Evolutionary conservation across 768 basidiomycete genomes (phyloP), one percentile per base, ranked within the genome.

Genomic region (Hydnomerulius pinastri): DNA sequence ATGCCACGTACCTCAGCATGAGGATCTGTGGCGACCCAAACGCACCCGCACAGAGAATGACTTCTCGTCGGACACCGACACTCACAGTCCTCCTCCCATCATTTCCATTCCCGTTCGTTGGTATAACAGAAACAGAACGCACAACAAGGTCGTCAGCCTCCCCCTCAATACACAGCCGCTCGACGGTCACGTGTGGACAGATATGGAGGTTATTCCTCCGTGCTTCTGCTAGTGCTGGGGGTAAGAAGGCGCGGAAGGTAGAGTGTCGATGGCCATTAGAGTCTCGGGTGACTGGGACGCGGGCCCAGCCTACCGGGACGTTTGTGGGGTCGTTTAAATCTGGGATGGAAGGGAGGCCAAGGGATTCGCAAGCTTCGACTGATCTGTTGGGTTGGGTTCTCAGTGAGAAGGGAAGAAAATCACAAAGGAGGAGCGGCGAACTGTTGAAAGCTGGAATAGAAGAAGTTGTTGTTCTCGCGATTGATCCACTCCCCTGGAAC

Each of bases 21-120:
- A 78, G 63, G 21, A 77, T 56, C 45, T 76, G 75, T 21, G 76
- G 69, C 4, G 68, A 71, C 21, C 71, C 69, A 41, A 79, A 58
- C 0, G 76, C 67, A 12, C 77, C 76, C 13, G 70, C 71, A 43
- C 68, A 70, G 12, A 66, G 46, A n/a, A 66, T 54, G 8, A 70
- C 60, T 46, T 69, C 70, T 35, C 25, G 51, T 36, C 45, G 46
- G 43, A 36, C 59, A 40, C 28, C 10, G 11, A 48, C 24, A 13
- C 24, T 24, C 11, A 48, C 36, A 27, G 37, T 23, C 9, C 18
- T n/a, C 11, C n/a, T n/a, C n/a, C n/a, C n/a, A n/a, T 20, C 4
- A 24, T 20, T 8, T 2, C 37, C 37, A 25, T 12, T 18, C 27
- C 27, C 46, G 11, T 27, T 24, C 20, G 21, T 37, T 20, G 33